A percentile compares a stretch with the other conserved stretches of the same genome.
Evolutionary conservation across 129 eudicot genomes (phyloP).

Genomic region (Artemisia argyi): DNA sequence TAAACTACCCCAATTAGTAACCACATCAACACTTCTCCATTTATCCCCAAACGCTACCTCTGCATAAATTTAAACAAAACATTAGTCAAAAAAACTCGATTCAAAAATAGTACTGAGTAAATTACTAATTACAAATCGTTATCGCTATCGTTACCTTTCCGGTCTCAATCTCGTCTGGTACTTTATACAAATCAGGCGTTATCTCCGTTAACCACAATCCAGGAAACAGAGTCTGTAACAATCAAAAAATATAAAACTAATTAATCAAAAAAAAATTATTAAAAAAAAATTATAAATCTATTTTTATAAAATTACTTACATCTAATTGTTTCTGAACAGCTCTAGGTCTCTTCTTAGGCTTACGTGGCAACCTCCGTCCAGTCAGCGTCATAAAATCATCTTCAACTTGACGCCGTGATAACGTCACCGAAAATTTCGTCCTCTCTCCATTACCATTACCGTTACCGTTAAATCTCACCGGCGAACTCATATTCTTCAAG

Average conservation of each 20-base stretch:
- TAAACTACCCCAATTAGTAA: conserved; percentile 16
- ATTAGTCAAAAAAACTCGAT: not conserved
- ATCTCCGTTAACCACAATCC: conserved; percentile 71
- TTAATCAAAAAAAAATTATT: not conserved
- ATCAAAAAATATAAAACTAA: conserved; percentile 21
- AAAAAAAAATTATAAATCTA: too few relatives aligned
- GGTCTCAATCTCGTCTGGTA: conserved; percentile 42
- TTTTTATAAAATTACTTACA: conserved; percentile 37
- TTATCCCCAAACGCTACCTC: conserved; percentile 31
- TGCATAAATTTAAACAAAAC: conserved; percentile 21
- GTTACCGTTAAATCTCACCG: conserved; percentile 28
- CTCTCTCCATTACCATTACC: conserved; percentile 28
- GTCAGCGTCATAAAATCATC: conserved; percentile 67
- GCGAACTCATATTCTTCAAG: conserved; percentile 28
- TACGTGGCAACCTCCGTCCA: conserved; percentile 54
- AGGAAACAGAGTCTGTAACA: conserved; percentile 61
- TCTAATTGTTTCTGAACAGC: conserved; percentile 63
- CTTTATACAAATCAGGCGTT: conserved; percentile 72
- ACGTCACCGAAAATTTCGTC: conserved; percentile 52
- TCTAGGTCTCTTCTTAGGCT: conserved; percentile 66
- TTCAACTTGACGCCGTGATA: conserved; percentile 66
- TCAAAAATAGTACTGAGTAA: not conserved
- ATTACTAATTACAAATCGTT: not conserved
- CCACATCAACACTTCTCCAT: conserved; percentile 27
- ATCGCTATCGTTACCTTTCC: conserved; percentile 44